Base-by-base conservation (phyloP, 2,329 filamentous ascomycete species). In the Aspergillus awamori region DNA sequence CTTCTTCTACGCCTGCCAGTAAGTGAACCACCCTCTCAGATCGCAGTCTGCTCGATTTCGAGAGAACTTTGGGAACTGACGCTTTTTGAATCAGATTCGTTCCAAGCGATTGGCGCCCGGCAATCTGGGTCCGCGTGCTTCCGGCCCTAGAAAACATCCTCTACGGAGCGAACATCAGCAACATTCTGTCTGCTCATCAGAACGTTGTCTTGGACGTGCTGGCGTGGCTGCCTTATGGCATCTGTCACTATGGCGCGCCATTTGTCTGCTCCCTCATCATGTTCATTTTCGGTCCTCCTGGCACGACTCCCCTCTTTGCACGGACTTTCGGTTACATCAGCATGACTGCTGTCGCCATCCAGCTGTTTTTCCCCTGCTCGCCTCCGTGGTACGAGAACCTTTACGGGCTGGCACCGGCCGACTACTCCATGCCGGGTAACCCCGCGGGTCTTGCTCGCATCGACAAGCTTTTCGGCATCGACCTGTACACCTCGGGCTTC, bases 321-420 rank as follows among this genome's bases (percentile, higher is more conserved):
- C 89, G 89, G 69, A 87, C 89, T 54, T 97, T 97, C 70, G 94
- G 94, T 61, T 97, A 94, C 84, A 90, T 97, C 87, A 95, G 93
- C 79, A 86, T 97, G 65, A 82, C 89, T 11, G 94, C 93, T 57
- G 94, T 97, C 59, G 86, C 89, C 33, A 93, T 96, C 66, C 93
- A 97, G 79, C 84, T 97, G 57, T 78, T 93, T 64, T 96, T 97
- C 79, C 94, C 94, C 1, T 97, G 94, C 82, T 95, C 93, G 24
- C 92, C 94, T 26, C 94, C 94, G 1, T 98, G 94, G 94, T 98
- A 97, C 73, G 94, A 97, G 83, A 96, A 95, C 77, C 84, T 91
- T 71, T 92, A 97, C 76, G 94, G 94, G 15, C 82, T 97, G 55
- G 92, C 92, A 30, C 93, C 94, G 2, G 94, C 94, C 53, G 92